Evolutionary conservation across 2,329 filamentous ascomycete genomes (phyloP), one percentile per base, ranked within the genome.

Genomic region (Fusarium sp.): DNA sequence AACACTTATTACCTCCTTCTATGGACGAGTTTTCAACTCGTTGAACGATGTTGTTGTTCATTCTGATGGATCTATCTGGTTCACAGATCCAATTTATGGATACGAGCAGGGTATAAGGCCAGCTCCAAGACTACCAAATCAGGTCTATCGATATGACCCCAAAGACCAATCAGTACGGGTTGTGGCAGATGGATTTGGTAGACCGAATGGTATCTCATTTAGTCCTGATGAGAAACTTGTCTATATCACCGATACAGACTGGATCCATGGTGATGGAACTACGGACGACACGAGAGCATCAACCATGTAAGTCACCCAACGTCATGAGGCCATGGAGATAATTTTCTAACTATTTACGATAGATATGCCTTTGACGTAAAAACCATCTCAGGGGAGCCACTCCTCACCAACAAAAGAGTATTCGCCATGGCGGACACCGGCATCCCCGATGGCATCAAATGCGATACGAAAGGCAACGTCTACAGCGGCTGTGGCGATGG

Each of bases 401-500:
- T 84, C 45, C 76, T 88, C 27, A 76, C 70, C 3, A 87, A 88
- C 70, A 80, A 83, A 18, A 80, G 86, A 33, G 74, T 88, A 0
- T 89, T 89, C 64, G 84, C 85, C 4, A 83, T 85, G 74, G 83
- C 84, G 2, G 82, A 85, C 42, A 78, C 74, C 0, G 85, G 85
- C 0, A 80, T 86, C 5, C 86, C 86, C 0, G 84, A 80, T 65
- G 82, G 80, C n/a, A 84, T 86, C 60, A 85, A 85, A 60, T 84
- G 81, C 60, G 85, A 86, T 52, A 68, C 80, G 0, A 55, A 80
- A 7, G 85, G 85, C 1, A 86, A 87, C 57, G 82, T 88, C 1
- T 87, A 86, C 75, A 79, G 82, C 35, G 85, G 84, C 5, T 85
- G 82, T 50, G 84, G 83, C 5, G 85, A 87, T 63, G 85, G 85